phyloP scores from a whole-genome alignment of 2,329 filamentous ascomycete species.

The Cadophora sp. region DNA sequence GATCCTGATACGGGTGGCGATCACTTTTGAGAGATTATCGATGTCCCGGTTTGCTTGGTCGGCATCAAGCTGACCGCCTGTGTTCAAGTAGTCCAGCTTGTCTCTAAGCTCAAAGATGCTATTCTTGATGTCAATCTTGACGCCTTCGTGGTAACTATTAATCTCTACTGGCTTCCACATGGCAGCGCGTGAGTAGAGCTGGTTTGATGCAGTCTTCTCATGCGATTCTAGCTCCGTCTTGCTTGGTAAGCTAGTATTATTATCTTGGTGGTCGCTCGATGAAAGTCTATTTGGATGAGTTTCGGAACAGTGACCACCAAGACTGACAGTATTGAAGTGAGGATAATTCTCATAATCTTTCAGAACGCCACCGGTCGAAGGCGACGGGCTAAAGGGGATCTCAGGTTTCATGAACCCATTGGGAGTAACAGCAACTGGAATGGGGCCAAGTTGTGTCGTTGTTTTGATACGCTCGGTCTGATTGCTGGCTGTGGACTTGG shows the following conservation, averaged over 20 bases:
- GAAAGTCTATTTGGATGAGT: not conserved
- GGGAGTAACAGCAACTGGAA: not conserved
- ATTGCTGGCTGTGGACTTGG: not conserved
- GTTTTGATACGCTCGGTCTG: not conserved
- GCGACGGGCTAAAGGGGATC: not conserved
- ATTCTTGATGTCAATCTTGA: conserved; percentile 9
- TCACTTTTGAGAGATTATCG: not conserved
- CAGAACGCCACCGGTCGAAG: not conserved
- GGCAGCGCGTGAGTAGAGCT: not conserved
- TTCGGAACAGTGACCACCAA: not conserved
- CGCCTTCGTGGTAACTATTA: conserved; percentile 6
- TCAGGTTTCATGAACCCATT: conserved; percentile 5
- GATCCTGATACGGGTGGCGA: not conserved
- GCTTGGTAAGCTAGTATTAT: not conserved
- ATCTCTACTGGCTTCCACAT: conserved; percentile 16
- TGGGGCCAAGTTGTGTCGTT: not conserved
- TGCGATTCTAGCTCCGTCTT: not conserved
- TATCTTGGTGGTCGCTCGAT: not conserved
- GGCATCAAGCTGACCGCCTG: not conserved
- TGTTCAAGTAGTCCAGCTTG: conserved; percentile 14
- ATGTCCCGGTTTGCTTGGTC: conserved; percentile 8
- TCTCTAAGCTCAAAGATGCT: conserved; percentile 15
- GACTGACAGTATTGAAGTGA: not conserved
- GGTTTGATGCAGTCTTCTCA: not conserved
- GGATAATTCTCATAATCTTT: not conserved